Conservation (phyloP, 768 basidiomycete species). For the Tricholoma bakamatsutake region DNA sequence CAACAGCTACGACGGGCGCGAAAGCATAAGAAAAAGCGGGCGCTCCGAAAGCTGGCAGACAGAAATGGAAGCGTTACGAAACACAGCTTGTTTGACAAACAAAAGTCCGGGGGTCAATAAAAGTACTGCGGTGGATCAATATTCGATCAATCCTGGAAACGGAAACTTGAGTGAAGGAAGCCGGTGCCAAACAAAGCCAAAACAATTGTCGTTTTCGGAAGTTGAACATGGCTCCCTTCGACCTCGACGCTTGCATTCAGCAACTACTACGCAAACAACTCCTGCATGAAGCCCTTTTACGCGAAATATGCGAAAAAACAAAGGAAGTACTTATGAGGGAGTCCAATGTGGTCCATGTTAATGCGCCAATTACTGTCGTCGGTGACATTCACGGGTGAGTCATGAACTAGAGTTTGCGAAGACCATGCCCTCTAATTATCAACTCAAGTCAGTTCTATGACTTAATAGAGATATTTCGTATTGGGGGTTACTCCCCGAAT, state of each 20-base stretch:
- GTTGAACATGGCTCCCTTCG: conserved; percentile 64
- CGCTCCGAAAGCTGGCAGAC: background rate
- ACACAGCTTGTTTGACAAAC: background rate
- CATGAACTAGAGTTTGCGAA: conserved; percentile 8
- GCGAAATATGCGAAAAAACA: conserved; percentile 99
- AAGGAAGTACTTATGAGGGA: conserved; percentile 99
- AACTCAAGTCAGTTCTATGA: conserved; percentile 94
- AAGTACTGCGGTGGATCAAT: background rate
- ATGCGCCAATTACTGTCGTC: conserved; percentile 95
- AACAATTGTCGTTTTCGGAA: conserved; percentile 21
- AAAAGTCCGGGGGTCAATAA: background rate
- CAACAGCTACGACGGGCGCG: conserved; percentile 4
- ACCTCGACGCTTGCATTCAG: conserved; percentile 94
- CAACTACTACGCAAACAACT: conserved; percentile 89
- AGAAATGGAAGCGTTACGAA: background rate
- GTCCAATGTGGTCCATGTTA: conserved; percentile 96
- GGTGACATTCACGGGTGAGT: conserved; percentile 98
- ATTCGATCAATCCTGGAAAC: background rate
- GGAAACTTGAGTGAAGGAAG: conserved; percentile 6
- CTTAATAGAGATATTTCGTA: conserved; percentile 97
- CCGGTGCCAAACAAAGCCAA: conserved; percentile 31
- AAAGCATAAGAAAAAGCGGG: background rate
- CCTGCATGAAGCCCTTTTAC: conserved; percentile 86
- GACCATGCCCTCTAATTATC: conserved; percentile 26
- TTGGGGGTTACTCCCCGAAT: conserved; percentile 93